phyloP scores from a whole-genome alignment of 805 yeast genomes.

The Cyberlindnera xishuangbannaensis region DNA sequence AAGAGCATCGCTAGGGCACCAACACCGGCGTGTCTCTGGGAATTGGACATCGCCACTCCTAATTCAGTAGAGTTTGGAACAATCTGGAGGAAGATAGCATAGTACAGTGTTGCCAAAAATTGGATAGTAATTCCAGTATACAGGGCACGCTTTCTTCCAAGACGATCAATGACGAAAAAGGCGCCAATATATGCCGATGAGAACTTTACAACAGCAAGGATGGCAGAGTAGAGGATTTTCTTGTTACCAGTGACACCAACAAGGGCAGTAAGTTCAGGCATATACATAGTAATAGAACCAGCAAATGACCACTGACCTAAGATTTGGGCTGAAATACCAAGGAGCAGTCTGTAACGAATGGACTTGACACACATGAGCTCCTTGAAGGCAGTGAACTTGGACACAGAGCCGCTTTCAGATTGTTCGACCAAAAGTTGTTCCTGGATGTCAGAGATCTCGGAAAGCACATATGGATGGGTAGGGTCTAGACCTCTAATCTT shows the following conservation, averaged over 20 bases:
- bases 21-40: slow-evolving; percentile 33
- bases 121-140: slow-evolving; percentile 44
- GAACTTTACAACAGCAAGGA: slow-evolving; percentile 49
- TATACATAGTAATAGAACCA: slow-evolving; percentile 48
- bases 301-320: slow-evolving; percentile 57
- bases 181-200: slow-evolving; percentile 42
- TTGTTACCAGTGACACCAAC: slow-evolving; percentile 39
- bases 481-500: slow-evolving; percentile 38
- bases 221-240: slow-evolving; percentile 42
- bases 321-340: slow-evolving; percentile 39
- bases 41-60: slow-evolving; percentile 26
- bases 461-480: slow-evolving; percentile 43
- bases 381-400: slow-evolving; percentile 24
- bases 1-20: slow-evolving; percentile 47
- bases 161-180: slow-evolving; percentile 45
- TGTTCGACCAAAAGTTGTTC: slow-evolving; percentile 34
- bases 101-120: slow-evolving; percentile 35
- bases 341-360: slow-evolving; percentile 38
- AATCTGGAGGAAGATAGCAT: slow-evolving; percentile 39
- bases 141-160: slow-evolving; percentile 46
- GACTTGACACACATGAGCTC: slow-evolving; percentile 34
- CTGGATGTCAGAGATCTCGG: slow-evolving; percentile 46
- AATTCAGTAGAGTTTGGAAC: slow-evolving; percentile 38
- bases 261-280: slow-evolving; percentile 44
- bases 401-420: slow-evolving; percentile 21